Conservation (phyloP, 177 flowering plant species). For the Vitis hybrid region DNA sequence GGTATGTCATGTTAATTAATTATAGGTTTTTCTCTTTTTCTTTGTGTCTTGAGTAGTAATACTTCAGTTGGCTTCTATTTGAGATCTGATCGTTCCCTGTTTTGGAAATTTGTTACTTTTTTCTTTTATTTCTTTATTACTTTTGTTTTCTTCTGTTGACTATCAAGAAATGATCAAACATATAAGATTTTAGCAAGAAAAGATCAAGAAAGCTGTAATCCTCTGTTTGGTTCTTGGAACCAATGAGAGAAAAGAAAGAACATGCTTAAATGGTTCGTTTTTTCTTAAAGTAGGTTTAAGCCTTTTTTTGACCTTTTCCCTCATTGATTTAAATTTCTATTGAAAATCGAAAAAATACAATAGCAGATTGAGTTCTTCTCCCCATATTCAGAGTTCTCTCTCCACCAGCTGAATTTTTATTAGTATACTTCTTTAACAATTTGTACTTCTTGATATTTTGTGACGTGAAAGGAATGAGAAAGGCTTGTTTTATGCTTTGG, state of each 20-base stretch:
- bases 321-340: too few species aligned
- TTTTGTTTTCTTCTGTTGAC: background rate
- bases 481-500: slow-evolving; percentile 85
- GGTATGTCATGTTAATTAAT: slow-evolving; percentile 38
- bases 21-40: background rate
- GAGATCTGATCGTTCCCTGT: background rate
- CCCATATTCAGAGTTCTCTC: too few species aligned
- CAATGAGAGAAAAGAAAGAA: too few species aligned
- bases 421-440: background rate
- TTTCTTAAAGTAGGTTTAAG: too few species aligned
- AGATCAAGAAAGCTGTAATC: background rate
- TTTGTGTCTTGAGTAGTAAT: background rate
- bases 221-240: too few species aligned
- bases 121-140: background rate
- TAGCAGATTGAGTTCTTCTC: too few species aligned
- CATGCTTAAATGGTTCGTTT: too few species aligned
- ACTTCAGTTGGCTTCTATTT: background rate
- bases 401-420: too few species aligned
- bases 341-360: too few species aligned
- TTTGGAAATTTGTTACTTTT: background rate
- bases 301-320: too few species aligned
- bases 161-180: background rate
- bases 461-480: slow-evolving; percentile 64
- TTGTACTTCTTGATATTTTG: background rate
- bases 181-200: background rate